Evolutionary conservation across 306 rosid species (phyloP), one percentile per base, ranked within the genome.

Genomic region (apple (Malus domestica)): DNA sequence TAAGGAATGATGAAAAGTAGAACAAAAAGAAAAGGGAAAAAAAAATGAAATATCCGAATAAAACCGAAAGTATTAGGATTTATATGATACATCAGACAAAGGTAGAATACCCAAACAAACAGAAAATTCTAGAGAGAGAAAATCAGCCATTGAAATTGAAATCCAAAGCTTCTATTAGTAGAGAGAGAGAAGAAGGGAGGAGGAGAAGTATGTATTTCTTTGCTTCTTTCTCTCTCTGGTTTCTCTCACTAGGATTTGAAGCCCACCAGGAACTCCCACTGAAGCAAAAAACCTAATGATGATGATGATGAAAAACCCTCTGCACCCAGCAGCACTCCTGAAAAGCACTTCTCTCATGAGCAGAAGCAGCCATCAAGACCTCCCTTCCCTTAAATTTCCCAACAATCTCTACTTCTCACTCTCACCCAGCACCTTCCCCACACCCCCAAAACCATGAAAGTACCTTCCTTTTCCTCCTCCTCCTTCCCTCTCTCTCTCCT

Each of bases 1-100:
- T 88, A 88, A 88, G 90, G 98, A 92, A 95, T 95, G 98, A 95
- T 95, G 97, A 89, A 95, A 95, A 92, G 98, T 86, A 78, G 87
- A 75, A 76, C 85, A 68, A 78, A 90, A 90, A 89, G 82, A 79
- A 92, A 88, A 88, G 79, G 76, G 9, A 40, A 40, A 38, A 64
- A 64, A 78, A 65, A 74, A 46, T 84, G 82, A 87, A 91, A 84
- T 85, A 84, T 85, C 86, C 86, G 79, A 86, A 76, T 64, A 80
- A 94, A 90, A 75, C 80, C 79, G 84, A 88, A 92, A 92, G 97
- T 84, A 89, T 83, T 49, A 5, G n/a, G 58, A 52, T 52, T 4
- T 49, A 49, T 55, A 8, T 51, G 19, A 51, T 51, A 14, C 15
- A 14, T 90, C 89, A 87, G 93, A 88, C 96, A 94, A 95, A 92